Conservation (phyloP, 441 rosid species). For the Codiaeum variegatum region DNA sequence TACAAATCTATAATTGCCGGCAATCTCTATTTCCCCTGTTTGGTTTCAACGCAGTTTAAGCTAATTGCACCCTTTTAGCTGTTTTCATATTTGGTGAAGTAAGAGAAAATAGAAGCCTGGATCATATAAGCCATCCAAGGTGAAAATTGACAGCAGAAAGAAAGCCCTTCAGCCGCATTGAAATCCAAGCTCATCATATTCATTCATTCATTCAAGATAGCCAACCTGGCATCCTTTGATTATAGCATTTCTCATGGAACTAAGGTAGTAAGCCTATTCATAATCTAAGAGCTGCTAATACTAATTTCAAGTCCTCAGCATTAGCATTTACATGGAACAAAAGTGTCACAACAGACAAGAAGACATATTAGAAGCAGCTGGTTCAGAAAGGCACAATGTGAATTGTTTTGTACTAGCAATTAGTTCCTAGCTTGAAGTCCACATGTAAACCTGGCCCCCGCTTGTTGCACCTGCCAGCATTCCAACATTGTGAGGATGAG, state of each 20-base stretch:
- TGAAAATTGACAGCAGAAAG: background rate
- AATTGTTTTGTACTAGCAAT: background rate
- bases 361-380: background rate
- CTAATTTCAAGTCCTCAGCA: background rate
- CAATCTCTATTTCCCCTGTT: background rate
- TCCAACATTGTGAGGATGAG: conserved; percentile 63
- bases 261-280: background rate
- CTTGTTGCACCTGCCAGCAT: conserved; percentile 66
- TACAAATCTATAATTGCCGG: conserved; percentile 14
- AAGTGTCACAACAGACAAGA: background rate
- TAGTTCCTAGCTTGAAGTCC: conserved; percentile 41
- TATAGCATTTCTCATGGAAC: background rate
- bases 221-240: background rate
- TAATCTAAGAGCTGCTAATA: background rate
- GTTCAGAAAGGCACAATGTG: background rate
- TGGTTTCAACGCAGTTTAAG: background rate
- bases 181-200: background rate
- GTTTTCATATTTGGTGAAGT: background rate
- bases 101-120: background rate
- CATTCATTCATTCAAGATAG: background rate
- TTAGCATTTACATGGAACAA: background rate
- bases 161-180: background rate
- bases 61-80: background rate
- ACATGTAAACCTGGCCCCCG: conserved; percentile 71
- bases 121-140: background rate